These are phyloP conservation scores for Plectosphaerella plurivora DNA, from an alignment of 2,329 filamentous ascomycete genomes.

Conservation along the genomic window DNA sequence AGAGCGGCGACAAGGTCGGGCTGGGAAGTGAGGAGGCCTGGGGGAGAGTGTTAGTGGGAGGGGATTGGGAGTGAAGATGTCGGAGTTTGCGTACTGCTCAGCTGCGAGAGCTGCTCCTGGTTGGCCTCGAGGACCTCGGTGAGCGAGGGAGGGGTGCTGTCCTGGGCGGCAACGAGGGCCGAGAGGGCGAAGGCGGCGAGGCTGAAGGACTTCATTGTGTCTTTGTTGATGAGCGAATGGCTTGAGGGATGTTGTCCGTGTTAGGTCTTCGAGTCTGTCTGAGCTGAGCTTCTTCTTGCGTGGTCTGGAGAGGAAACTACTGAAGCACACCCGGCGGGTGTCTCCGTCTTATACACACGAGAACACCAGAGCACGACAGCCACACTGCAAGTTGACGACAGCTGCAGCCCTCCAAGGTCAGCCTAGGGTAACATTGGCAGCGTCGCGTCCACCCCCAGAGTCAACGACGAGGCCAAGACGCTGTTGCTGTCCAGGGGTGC, in stretches of 20 bases:
- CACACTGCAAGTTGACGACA: background rate
- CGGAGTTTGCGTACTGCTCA: constrained; percentile 11
- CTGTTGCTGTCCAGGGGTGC: background rate
- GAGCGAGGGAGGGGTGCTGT: constrained; percentile 9
- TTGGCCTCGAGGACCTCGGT: constrained; percentile 17
- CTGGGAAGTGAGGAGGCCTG: constrained; percentile 16
- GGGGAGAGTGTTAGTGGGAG: background rate
- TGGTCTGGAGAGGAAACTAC: background rate
- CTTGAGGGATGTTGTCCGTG: background rate
- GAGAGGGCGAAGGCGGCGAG: constrained; percentile 10
- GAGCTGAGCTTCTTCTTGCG: background rate
- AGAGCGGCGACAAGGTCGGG: constrained; percentile 8
- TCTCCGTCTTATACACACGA: too few relatives aligned
- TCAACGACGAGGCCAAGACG: constrained; percentile 2
- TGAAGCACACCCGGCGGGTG: background rate
- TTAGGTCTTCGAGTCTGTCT: background rate
- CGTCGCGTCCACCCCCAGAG: background rate
- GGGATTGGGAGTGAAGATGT: background rate
- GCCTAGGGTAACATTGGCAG: background rate
- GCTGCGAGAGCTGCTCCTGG: constrained; percentile 18
- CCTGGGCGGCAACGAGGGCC: constrained; percentile 13
- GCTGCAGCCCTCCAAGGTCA: background rate
- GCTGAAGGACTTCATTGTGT: constrained; percentile 9
- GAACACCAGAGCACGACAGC: too few relatives aligned
- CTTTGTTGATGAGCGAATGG: background rate